Evolutionary conservation across 176 grass and related monocot genomes (phyloP).

Genomic region (barley (Hordeum vulgare)): MorexV3_pseudomolecules_assembly NC_058522.1:445377885-445378384

Average conservation of each 20-base stretch:
- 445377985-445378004: not conserved
- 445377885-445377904: not conserved
- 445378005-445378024: not conserved
- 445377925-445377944: not conserved
- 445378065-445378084: not conserved
- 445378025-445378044: not conserved
- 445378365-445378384: not conserved
- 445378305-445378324: not conserved
- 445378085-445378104: not conserved
- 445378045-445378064: not conserved
- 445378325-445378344: not conserved
- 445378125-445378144: not conserved
- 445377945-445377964: conserved; percentile 14
- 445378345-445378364: not conserved
- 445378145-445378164: not conserved
- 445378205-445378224: not conserved
- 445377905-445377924: not conserved
- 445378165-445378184: not conserved
- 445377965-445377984: conserved; percentile 25
- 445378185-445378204: not conserved
- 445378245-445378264: not conserved
- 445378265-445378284: not conserved
- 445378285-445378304: not conserved
- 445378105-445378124: not conserved
- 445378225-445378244: not conserved